These are phyloP conservation scores for Juglanconis sp. DNA, from an alignment of 2,329 filamentous ascomycete species.

Conservation along the genomic window DNA sequence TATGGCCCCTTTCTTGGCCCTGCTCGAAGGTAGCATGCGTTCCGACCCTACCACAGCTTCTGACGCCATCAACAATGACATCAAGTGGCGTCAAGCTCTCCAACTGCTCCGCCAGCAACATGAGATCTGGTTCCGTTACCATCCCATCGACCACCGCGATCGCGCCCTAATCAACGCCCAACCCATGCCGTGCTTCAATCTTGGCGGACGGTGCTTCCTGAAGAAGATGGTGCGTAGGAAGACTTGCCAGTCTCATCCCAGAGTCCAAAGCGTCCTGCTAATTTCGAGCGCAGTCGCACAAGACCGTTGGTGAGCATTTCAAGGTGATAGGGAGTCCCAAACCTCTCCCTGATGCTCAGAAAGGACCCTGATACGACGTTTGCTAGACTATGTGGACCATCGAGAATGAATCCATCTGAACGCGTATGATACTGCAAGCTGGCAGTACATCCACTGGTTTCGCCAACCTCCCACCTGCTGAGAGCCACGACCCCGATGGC, in stretches of 20 bases:
- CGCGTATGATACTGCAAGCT: neutral
- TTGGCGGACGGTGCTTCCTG: neutral
- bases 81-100: neutral
- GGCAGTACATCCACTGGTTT: neutral
- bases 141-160: slow-evolving; percentile 4
- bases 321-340: neutral
- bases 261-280: neutral
- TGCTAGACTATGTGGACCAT: slow-evolving; percentile 8
- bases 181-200: neutral
- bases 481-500: neutral
- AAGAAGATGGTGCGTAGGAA: neutral
- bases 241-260: neutral
- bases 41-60: too few species aligned
- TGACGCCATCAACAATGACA: neutral
- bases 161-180: neutral
- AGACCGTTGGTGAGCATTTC: neutral
- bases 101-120: neutral
- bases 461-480: neutral
- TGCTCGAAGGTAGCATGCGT: too few species aligned
- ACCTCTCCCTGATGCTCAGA: neutral
- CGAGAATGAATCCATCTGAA: slow-evolving; percentile 1
- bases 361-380: neutral
- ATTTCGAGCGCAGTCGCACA: neutral
- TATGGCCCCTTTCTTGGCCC: too few species aligned
- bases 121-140: neutral